A percentile compares a stretch with the other conserved stretches of the same genome.
Evolutionary conservation across 768 basidiomycete genomes (phyloP).

Genomic region (Albatrellus ellisii): DNA sequence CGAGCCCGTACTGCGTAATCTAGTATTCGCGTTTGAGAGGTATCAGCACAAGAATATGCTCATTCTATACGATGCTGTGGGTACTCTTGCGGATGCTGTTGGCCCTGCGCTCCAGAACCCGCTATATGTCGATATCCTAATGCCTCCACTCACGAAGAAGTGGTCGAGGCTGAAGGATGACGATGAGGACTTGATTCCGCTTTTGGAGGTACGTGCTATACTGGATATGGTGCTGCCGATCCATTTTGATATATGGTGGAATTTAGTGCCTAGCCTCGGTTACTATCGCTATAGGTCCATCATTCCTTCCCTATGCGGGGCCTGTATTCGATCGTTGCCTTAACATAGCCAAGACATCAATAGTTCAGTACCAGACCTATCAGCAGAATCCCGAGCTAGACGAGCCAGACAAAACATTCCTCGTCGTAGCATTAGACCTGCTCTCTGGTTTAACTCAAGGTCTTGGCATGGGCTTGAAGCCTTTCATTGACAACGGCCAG

Average conservation of each 20-base stretch:
- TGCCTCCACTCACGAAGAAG: constrained; percentile 85
- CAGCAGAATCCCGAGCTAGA: constrained; percentile 84
- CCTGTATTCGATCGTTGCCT: constrained; percentile 91
- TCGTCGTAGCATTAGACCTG: constrained; percentile 95
- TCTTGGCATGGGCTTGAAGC: constrained; percentile 64
- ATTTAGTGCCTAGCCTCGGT: constrained; percentile 90
- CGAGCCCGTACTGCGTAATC: constrained; percentile 86
- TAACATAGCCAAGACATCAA: constrained; percentile 68
- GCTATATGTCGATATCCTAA: constrained; percentile 83
- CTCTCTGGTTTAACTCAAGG: constrained; percentile 94
- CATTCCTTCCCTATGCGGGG: constrained; percentile 79
- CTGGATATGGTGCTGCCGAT: not conserved
- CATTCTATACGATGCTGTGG: constrained; percentile 97
- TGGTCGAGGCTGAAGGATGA: constrained; percentile 89
- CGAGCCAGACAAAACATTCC: constrained; percentile 93
- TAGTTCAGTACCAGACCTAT: constrained; percentile 78
- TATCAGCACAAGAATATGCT: constrained; percentile 99
- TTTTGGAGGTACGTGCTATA: constrained; percentile 65
- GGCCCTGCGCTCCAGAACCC: constrained; percentile 79
- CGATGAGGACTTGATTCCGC: constrained; percentile 85
- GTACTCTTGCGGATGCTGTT: constrained; percentile 94
- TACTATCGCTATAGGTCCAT: constrained; percentile 85
- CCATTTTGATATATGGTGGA: not conserved
- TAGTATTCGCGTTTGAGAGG: constrained; percentile 93
- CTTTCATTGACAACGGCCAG: constrained; percentile 51